Evolutionary conservation across 495 filamentous ascomycete species (phyloP).

Genomic region (Hamigera avellanea): DNA sequence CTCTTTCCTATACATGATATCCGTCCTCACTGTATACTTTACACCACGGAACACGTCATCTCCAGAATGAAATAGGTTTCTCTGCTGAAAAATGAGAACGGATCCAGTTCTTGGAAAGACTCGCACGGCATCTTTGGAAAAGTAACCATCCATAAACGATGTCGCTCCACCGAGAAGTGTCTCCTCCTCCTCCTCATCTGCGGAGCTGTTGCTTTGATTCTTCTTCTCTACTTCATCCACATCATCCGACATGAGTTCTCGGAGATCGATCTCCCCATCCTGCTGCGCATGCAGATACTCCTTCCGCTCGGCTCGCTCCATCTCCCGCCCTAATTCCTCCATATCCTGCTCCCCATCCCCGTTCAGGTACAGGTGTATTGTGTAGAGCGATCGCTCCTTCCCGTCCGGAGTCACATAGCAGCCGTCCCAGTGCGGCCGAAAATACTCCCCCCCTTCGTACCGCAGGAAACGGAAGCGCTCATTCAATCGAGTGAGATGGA

Average conservation of each 20-base stretch:
- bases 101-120: constrained; percentile 60
- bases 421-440: constrained; percentile 68
- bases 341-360: constrained; percentile 38
- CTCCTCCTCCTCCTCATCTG: background rate
- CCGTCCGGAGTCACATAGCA: constrained; percentile 48
- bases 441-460: constrained; percentile 68
- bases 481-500: constrained; percentile 52
- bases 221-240: background rate
- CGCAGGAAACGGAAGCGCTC: constrained; percentile 71
- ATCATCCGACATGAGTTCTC: too few relatives aligned
- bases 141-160: constrained; percentile 40
- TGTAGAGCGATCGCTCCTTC: constrained; percentile 53
- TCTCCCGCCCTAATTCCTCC: constrained; percentile 15
- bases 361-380: constrained; percentile 78
- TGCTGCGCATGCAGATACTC: constrained; percentile 1
- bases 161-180: constrained; percentile 47
- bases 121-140: constrained; percentile 37
- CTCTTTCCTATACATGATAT: constrained; percentile 57
- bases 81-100: constrained; percentile 70
- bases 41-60: constrained; percentile 60
- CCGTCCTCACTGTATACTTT: constrained; percentile 69
- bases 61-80: constrained; percentile 55
- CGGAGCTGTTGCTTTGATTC: background rate
- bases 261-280: too few relatives aligned
- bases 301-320: constrained; percentile 11